A percentile compares a stretch with the other conserved stretches of the same genome.
Evolutionary conservation across 345 rosid genomes (phyloP).

Genomic region (Dipteronia dyeriana): DNA sequence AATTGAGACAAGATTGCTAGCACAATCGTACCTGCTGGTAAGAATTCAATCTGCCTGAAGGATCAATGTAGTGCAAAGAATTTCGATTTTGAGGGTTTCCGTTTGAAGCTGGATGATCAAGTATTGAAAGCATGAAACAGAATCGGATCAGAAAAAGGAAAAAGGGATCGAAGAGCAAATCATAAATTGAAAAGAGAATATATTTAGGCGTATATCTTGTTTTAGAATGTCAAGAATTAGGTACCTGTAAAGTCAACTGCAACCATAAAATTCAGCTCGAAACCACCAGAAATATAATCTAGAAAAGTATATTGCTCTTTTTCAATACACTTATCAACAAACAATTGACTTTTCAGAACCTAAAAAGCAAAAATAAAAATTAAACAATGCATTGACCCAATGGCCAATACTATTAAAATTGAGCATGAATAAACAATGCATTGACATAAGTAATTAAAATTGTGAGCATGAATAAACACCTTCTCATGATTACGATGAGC

Average conservation of each 20-base stretch:
- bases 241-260: constrained; percentile 93
- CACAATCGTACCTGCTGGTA: constrained; percentile 62
- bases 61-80: constrained; percentile 87
- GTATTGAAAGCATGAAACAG: not conserved
- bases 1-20: not conserved
- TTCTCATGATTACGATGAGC: constrained; percentile 48
- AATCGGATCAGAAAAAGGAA: not conserved
- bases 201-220: not conserved
- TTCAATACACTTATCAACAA: constrained; percentile 67
- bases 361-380: constrained; percentile 24
- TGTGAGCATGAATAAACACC: constrained; percentile 38
- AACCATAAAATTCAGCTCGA: constrained; percentile 87
- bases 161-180: not conserved
- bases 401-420: constrained; percentile 1
- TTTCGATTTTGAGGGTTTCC: constrained; percentile 64
- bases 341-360: constrained; percentile 76
- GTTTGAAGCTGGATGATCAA: constrained; percentile 68
- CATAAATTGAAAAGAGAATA: not conserved
- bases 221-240: constrained; percentile 3
- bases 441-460: not conserved
- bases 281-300: constrained; percentile 85
- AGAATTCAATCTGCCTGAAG: constrained; percentile 72
- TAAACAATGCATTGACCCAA: not conserved
- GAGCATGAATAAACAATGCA: constrained; percentile 22
- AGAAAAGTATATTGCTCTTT: constrained; percentile 70